Base-by-base conservation (phyloP, 768 basidiomycete genomes). In the Leucosporidium scottii region DNA sequence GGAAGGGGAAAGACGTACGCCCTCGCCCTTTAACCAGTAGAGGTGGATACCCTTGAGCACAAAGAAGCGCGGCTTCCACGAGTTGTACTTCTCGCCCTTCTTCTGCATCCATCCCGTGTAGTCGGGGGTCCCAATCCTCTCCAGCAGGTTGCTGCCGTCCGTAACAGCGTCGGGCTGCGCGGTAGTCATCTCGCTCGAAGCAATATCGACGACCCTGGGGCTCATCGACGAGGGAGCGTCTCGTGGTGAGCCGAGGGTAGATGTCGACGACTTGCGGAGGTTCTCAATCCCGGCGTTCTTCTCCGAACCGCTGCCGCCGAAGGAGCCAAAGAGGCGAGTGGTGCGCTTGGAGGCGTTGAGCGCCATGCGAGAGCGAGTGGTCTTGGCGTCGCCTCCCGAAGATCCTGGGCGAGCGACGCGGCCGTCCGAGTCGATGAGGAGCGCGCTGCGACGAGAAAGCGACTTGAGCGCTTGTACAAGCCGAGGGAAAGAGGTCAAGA, bases 81-180 rank as follows among this genome's bases (percentile, higher is more conserved):
- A 82, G 74, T 90, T 93, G 78, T 96, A 97, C 70, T 87, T 82
- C 57, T 96, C 96, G 1, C 90, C 90, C 81, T 87, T 91, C 84
- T 98, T 99, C 76, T 89, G 84, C 88, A 99, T 87, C 87, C 91
- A 97, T 10, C 96, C 96, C 39, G 83, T 82, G 77, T 90, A 86
- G 79, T 99, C 96, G 21, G 91, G 85, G 30, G 84, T 84, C 6
- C 94, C 96, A 68, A 99, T 92, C 79, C 94, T 90, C 64, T 91
- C 86, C 63, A 96, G 78, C 59, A 96, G 88, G 67, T 85, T 91
- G 39, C 39, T 44, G 77, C 69, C 74, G n/a, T 36, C 48, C 39
- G 25, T 51, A 28, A 66, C 65, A 4, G 15, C 61, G n/a, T 57
- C 61, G 9, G 30, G 34, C 28, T 63, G n/a, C n/a, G 56, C 61